phyloP scores from a whole-genome alignment of 352 stramenopile genomes.

The Globisporangium cederbergense region DNA sequence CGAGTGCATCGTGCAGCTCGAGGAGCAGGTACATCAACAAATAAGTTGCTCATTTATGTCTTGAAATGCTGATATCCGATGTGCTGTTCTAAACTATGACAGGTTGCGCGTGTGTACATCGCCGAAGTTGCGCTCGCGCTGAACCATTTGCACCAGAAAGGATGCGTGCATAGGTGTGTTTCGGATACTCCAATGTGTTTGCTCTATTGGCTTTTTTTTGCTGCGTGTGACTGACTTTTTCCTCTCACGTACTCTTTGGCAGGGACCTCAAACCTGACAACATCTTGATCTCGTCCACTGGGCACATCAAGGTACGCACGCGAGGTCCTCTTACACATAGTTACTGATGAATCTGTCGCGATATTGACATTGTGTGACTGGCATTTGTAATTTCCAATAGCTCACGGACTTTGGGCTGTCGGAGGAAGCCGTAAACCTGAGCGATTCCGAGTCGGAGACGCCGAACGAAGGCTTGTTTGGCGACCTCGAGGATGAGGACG shows the following conservation, averaged over 20 bases:
- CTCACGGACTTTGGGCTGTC: conserved; percentile 86
- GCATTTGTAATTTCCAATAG: conserved; percentile 23
- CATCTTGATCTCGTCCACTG: conserved; percentile 84
- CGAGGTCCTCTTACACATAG: conserved; percentile 1
- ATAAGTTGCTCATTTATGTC: neutral
- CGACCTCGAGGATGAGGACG: conserved; percentile 13
- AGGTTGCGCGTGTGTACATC: conserved; percentile 87
- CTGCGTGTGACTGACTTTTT: conserved; percentile 12
- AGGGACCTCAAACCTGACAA: conserved; percentile 91
- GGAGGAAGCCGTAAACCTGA: conserved; percentile 65
- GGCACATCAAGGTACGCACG: conserved; percentile 81
- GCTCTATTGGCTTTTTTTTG: neutral
- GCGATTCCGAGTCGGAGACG: conserved; percentile 36
- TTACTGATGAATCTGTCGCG: neutral
- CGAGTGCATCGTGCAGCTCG: conserved; percentile 84
- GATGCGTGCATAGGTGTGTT: conserved; percentile 73
- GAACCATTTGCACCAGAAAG: conserved; percentile 83
- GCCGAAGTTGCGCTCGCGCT: conserved; percentile 83
- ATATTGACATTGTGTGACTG: neutral
- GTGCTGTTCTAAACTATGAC: neutral
- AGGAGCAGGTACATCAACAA: conserved; percentile 58
- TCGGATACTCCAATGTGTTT: neutral
- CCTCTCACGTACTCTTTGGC: conserved; percentile 7
- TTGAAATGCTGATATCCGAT: neutral
- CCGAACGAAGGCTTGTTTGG: conserved; percentile 19